A percentile compares a stretch with the other conserved stretches of the same genome.
phyloP scores from a whole-genome alignment of 225 moss, liverwort and hornwort genomes.

The Thuidium tamariscinum region DNA sequence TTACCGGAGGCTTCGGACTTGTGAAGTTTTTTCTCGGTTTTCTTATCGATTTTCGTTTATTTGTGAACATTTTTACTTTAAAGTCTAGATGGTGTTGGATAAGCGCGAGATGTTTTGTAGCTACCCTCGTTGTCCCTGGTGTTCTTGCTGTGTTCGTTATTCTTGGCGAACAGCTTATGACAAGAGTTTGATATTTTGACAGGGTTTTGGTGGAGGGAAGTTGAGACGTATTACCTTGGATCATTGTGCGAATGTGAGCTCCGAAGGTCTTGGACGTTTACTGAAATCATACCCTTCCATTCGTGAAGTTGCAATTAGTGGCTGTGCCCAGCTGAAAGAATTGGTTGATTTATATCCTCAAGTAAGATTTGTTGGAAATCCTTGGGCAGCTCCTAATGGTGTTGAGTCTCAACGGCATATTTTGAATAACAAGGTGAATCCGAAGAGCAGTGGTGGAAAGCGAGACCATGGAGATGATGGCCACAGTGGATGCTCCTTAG shows the following conservation, averaged over 20 bases:
- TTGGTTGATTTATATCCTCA: slow-evolving; percentile 48
- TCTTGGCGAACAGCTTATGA: background rate
- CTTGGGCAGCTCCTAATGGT: slow-evolving; percentile 22
- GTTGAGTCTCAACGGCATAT: slow-evolving; percentile 25
- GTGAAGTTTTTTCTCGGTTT: background rate
- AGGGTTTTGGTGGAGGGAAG: slow-evolving; percentile 76
- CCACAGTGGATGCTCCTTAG: slow-evolving; percentile 52
- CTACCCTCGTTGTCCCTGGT: background rate
- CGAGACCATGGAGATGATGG: slow-evolving; percentile 51
- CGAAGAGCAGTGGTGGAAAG: slow-evolving; percentile 33
- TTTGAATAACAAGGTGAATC: slow-evolving; percentile 33
- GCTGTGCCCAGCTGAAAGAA: slow-evolving; percentile 45
- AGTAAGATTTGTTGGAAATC: slow-evolving; percentile 62
- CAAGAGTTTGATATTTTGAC: slow-evolving; percentile 6
- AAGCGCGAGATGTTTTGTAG: background rate
- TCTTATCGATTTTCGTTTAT: background rate
- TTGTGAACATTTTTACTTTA: background rate
- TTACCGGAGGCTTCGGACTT: background rate
- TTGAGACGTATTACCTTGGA: slow-evolving; percentile 52
- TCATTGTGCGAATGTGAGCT: slow-evolving; percentile 61
- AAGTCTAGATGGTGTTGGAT: background rate
- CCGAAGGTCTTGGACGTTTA: slow-evolving; percentile 53
- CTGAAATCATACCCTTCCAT: slow-evolving; percentile 69
- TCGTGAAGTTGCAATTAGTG: slow-evolving; percentile 56
- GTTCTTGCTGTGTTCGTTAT: background rate